phyloP scores from a whole-genome alignment of 2,329 filamentous ascomycete genomes.

The Colletotrichum agaves region DNA sequence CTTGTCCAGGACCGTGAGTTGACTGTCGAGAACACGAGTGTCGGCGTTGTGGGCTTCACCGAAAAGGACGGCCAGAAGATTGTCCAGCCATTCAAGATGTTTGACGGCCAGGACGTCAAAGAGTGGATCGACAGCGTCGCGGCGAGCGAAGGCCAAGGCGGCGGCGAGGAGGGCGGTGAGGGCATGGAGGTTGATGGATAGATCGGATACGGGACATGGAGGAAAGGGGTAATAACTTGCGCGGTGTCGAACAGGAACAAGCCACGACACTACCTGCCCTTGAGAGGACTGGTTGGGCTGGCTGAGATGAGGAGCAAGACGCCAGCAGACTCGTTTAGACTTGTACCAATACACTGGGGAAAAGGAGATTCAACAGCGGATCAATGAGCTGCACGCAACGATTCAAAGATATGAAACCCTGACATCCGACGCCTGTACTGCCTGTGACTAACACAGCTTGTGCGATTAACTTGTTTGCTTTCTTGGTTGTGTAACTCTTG shows the following conservation, averaged over 20 bases:
- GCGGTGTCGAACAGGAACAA: slow-evolving; percentile 8
- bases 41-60: slow-evolving; percentile 80
- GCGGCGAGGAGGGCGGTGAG: slow-evolving; percentile 53
- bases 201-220: neutral
- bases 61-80: slow-evolving; percentile 61
- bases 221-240: slow-evolving; percentile 6
- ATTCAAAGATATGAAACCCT: slow-evolving; percentile 15
- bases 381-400: slow-evolving; percentile 26
- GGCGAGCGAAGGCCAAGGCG: slow-evolving; percentile 61
- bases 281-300: neutral
- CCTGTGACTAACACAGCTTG: neutral
- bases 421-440: neutral
- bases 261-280: neutral
- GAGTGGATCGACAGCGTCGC: slow-evolving; percentile 81
- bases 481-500: slow-evolving; percentile 33
- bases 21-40: slow-evolving; percentile 95
- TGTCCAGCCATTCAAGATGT: slow-evolving; percentile 86
- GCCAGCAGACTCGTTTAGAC: slow-evolving; percentile 29
- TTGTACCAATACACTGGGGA: slow-evolving; percentile 36
- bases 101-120: slow-evolving; percentile 87
- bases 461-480: slow-evolving; percentile 8
- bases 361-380: slow-evolving; percentile 30
- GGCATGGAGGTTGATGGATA: slow-evolving; percentile 49
- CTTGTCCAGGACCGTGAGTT: slow-evolving; percentile 97
- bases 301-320: slow-evolving; percentile 15